Conservation (phyloP, 768 basidiomycete species). For the Pulveroboletus sp. region DNA sequence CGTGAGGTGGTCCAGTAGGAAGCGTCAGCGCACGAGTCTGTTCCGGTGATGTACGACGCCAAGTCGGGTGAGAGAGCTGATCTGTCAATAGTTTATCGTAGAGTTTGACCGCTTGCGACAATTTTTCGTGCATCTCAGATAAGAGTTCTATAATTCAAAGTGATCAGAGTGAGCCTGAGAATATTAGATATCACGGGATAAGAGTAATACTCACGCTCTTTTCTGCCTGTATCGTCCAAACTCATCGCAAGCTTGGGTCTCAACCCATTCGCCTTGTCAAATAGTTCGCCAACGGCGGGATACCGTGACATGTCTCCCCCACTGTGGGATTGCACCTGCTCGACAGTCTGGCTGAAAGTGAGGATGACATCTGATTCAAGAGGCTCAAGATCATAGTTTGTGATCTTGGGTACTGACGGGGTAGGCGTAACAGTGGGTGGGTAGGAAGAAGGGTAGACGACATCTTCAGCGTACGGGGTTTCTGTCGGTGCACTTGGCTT, state of each 20-base stretch:
- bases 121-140: conserved; percentile 90
- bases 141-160: conserved; percentile 58
- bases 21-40: conserved; percentile 16
- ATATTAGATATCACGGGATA: not conserved
- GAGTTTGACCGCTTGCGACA: conserved; percentile 86
- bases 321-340: conserved; percentile 75
- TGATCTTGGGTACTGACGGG: conserved; percentile 47
- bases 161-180: not conserved
- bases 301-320: conserved; percentile 74
- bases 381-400: conserved; percentile 77
- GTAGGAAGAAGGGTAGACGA: conserved; percentile 43
- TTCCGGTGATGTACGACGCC: conserved; percentile 38
- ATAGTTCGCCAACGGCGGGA: conserved; percentile 80
- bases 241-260: conserved; percentile 80
- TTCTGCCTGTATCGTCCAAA: conserved; percentile 77
- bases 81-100: conserved; percentile 87
- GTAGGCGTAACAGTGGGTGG: conserved; percentile 37
- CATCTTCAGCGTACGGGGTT: conserved; percentile 49
- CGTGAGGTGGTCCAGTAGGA: conserved; percentile 23
- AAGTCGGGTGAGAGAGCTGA: conserved; percentile 69
- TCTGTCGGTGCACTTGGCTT: conserved; percentile 73
- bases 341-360: conserved; percentile 87
- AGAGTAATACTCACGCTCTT: conserved; percentile 61
- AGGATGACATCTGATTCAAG: conserved; percentile 82
- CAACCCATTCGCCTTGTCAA: conserved; percentile 73